Conservation (phyloP, 2,329 filamentous ascomycete genomes). For the Exophiala phaeomuriformis region DNA sequence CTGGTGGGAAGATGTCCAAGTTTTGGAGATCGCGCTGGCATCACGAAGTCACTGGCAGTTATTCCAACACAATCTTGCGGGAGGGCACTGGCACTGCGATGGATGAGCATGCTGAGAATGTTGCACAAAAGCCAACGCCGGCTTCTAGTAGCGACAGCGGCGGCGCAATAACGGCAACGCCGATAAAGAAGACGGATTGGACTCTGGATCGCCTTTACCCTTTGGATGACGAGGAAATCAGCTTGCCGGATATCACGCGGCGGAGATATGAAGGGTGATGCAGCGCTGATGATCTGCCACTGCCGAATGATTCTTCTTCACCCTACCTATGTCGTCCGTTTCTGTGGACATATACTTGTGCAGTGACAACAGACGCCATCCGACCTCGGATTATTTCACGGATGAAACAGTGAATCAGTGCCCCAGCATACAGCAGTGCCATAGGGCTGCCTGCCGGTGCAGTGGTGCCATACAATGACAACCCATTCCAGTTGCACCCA, state of each 20-base stretch:
- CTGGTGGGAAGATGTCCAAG: too few relatives aligned
- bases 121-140: not conserved
- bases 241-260: slow-evolving; percentile 7
- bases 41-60: not conserved
- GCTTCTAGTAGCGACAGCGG: slow-evolving; percentile 19
- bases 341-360: too few relatives aligned
- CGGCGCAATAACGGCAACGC: slow-evolving; percentile 8
- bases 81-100: not conserved
- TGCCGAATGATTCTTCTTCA: too few relatives aligned
- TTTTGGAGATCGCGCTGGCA: not conserved
- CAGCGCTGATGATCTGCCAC: not conserved
- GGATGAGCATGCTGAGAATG: slow-evolving; percentile 13
- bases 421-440: too few relatives aligned
- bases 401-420: too few relatives aligned
- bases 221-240: slow-evolving; percentile 24
- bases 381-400: too few relatives aligned
- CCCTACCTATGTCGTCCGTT: too few relatives aligned
- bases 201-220: slow-evolving; percentile 25
- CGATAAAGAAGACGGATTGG: slow-evolving; percentile 8
- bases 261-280: slow-evolving; percentile 14
- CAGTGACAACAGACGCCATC: too few relatives aligned
- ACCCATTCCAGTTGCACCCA: too few relatives aligned
- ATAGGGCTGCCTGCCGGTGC: too few relatives aligned
- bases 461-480: too few relatives aligned
- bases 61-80: not conserved